Conservation (phyloP, 352 stramenopile species). For the Halophytophthora batemanensis region DNA sequence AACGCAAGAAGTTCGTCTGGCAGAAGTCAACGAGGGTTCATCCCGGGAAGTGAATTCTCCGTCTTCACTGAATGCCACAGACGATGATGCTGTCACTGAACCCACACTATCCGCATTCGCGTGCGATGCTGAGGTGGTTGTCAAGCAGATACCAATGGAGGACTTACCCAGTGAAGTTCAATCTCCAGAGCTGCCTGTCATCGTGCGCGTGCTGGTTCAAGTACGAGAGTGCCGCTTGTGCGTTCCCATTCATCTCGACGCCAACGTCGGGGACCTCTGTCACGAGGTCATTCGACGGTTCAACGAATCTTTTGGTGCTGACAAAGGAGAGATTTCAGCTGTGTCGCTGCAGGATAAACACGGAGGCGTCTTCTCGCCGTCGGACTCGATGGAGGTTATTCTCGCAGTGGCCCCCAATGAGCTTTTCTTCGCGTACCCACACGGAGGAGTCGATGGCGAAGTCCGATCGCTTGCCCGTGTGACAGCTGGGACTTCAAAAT, state of each 20-base stretch:
- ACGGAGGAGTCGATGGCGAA: constrained; percentile 8
- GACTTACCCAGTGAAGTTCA: constrained; percentile 11
- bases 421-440: constrained; percentile 24
- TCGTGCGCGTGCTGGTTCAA: constrained; percentile 57
- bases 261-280: constrained; percentile 41
- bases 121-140: neutral
- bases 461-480: constrained; percentile 20
- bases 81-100: neutral
- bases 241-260: constrained; percentile 51
- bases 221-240: constrained; percentile 48
- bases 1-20: constrained; percentile 3
- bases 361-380: constrained; percentile 47
- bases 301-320: constrained; percentile 49
- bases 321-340: constrained; percentile 22
- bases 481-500: constrained; percentile 4
- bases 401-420: constrained; percentile 17
- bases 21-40: neutral
- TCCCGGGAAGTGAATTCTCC: too few species aligned
- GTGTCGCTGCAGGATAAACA: constrained; percentile 56
- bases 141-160: constrained; percentile 1
- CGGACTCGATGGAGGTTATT: constrained; percentile 41
- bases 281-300: constrained; percentile 55
- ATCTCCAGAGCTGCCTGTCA: constrained; percentile 24
- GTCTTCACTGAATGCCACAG: neutral
- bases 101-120: neutral